Evolutionary conservation across 805 yeast species (phyloP), one percentile per base, ranked within the genome.

Genomic region (Sugiyamaella floridensis): DNA sequence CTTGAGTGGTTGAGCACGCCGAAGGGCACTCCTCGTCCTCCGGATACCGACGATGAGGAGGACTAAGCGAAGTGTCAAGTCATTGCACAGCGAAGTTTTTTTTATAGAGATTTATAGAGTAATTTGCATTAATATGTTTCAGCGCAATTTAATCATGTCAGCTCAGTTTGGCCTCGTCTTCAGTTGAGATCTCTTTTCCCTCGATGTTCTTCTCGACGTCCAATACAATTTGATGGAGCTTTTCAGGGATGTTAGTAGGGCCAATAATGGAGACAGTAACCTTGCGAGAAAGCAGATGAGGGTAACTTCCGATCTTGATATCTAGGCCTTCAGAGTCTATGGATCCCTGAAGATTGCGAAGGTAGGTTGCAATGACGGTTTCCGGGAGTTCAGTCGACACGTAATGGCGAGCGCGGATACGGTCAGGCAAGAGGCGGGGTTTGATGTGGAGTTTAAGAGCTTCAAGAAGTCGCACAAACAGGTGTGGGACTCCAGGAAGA

Each of bases 11-110:
- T 92, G 67, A 84, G 83, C 61, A 81, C 95, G 63, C 97, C 99
- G 60, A 93, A 93, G 82, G 99, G 99, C 32, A 93, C 99, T 18
- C 98, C 98, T 61, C 86, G 86, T 68, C 95, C 97, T 4, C 82
- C 76, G 29, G 96, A 93, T 65, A 85, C 97, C 40, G 98, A 93
- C 66, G 97, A 88, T 58, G 98, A 92, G 69, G 92, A 84, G 34
- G 79, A 78, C 54, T 58, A 56, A 22, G 26, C 26, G 6, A 42
- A n/a, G n/a, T n/a, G 12, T 12, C 26, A 14, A 14, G 16, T 3
- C 28, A 6, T 10, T 10, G 29, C 16, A 32, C 22, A 19, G 22
- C 18, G 9, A 16, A 34, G n/a, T n/a, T 22, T 22, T 22, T 22
- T 22, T 22, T 34, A 47, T 34, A 40, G 15, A 47, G 15, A 7